Evolutionary conservation across 2,329 filamentous ascomycete genomes (phyloP).

Genomic region (Nothomitra cinnamomea): DNA sequence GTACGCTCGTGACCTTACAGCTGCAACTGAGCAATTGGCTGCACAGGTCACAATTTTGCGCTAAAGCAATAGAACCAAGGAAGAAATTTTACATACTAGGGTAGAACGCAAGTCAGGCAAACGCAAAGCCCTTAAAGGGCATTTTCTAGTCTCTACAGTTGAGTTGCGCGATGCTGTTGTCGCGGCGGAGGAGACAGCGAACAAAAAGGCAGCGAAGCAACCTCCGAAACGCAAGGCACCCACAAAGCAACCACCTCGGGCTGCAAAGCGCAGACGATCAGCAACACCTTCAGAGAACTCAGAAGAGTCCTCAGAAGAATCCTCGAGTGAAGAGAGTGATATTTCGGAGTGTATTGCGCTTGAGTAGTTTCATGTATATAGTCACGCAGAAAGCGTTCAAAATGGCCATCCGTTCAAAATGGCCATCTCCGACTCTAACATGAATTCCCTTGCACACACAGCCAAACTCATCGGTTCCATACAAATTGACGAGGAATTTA

Average conservation of each 20-base stretch:
- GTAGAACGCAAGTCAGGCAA: not conserved
- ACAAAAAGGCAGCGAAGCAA: not conserved
- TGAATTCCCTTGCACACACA: no score
- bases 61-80: not conserved
- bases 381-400: not conserved
- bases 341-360: no score
- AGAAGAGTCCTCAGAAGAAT: no score
- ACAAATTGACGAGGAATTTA: not conserved
- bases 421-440: no score
- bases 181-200: not conserved
- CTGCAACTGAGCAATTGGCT: no score
- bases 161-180: not conserved
- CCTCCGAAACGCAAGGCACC: no score
- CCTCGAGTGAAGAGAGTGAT: no score
- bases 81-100: not conserved
- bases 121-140: not conserved
- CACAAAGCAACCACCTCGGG: no score
- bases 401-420: not conserved
- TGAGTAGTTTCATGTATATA: no score
- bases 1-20: not conserved
- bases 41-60: not conserved
- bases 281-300: no score
- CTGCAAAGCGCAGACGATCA: no score
- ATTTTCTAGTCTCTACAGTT: not conserved
- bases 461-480: not conserved